Conservation (phyloP, 192 early-diverging fungal genomes). For the Jimgerdemannia flammicorona region DNA sequence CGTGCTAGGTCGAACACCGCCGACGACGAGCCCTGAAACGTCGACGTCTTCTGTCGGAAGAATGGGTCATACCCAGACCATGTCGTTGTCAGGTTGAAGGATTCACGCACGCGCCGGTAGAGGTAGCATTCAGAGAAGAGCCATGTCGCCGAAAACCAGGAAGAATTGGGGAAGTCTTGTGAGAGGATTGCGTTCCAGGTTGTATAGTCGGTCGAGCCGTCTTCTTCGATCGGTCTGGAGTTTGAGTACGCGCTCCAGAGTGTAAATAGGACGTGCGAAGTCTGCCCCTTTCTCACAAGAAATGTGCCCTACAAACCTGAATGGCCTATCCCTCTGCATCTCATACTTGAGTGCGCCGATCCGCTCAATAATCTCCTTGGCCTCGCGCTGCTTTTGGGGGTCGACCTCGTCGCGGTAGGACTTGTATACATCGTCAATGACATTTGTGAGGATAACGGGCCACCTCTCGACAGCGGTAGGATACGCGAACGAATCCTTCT, state of each 20-base stretch:
- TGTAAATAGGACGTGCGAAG: background rate
- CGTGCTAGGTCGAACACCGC: conserved; percentile 63
- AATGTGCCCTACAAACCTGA: conserved; percentile 26
- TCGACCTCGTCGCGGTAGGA: conserved; percentile 27
- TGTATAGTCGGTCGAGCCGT: conserved; percentile 45
- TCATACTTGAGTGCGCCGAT: conserved; percentile 72
- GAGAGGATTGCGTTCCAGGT: conserved; percentile 64
- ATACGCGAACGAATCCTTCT: conserved; percentile 73
- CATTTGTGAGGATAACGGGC: conserved; percentile 81
- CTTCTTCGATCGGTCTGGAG: conserved; percentile 47
- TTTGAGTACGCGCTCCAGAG: background rate
- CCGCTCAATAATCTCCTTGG: conserved; percentile 59
- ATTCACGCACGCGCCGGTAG: conserved; percentile 66
- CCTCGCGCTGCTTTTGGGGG: conserved; percentile 51
- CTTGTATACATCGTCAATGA: conserved; percentile 68
- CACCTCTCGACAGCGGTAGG: conserved; percentile 69
- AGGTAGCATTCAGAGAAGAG: conserved; percentile 84
- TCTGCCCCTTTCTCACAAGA: background rate
- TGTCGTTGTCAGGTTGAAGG: conserved; percentile 46
- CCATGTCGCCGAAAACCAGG: conserved; percentile 80
- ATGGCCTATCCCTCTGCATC: conserved; percentile 58
- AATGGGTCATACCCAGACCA: conserved; percentile 80
- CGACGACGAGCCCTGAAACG: conserved; percentile 63
- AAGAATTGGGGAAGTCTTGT: conserved; percentile 45
- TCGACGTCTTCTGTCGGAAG: conserved; percentile 56